A percentile compares a stretch with the other conserved stretches of the same genome.
phyloP scores from a whole-genome alignment of 2,329 filamentous ascomycete species.

The Diaporthe nobilis region DNA sequence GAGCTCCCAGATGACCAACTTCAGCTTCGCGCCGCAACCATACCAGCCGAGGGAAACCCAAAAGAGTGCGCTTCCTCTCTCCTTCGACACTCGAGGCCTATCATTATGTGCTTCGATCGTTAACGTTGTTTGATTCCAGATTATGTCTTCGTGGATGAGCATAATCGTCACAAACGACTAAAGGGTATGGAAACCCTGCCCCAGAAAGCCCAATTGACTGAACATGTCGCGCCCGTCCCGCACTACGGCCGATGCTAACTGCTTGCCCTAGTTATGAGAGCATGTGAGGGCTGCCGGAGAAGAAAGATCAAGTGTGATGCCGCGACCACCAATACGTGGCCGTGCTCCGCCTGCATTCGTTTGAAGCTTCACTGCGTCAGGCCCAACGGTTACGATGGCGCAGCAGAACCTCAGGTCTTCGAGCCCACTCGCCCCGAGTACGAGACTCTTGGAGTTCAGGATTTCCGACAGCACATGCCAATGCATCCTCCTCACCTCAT shows the following conservation, averaged over 20 bases:
- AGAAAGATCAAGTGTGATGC: conserved; percentile 99
- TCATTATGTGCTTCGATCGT: conserved; percentile 48
- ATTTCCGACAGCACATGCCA: conserved; percentile 67
- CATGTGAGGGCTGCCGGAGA: conserved; percentile 93
- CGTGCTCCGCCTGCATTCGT: conserved; percentile 92
- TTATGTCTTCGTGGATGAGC: conserved; percentile 99
- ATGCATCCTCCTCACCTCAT: conserved; percentile 62
- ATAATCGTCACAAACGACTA: conserved; percentile 96
- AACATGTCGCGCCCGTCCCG: background rate
- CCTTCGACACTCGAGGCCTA: conserved; percentile 1
- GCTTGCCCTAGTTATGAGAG: conserved; percentile 84
- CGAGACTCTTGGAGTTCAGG: conserved; percentile 58
- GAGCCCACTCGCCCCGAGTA: conserved; percentile 64
- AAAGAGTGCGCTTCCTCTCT: conserved; percentile 75
- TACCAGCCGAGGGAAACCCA: conserved; percentile 80
- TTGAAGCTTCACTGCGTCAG: conserved; percentile 94
- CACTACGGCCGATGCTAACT: conserved; percentile 12
- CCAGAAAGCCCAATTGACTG: conserved; percentile 1
- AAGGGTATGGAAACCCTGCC: conserved; percentile 75
- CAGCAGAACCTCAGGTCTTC: conserved; percentile 54
- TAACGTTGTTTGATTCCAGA: conserved; percentile 67
- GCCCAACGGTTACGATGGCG: conserved; percentile 84
- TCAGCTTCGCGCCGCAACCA: conserved; percentile 78
- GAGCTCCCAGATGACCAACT: conserved; percentile 79
- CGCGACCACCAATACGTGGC: conserved; percentile 97